Conservation (phyloP, 2,329 filamentous ascomycete species). For the Sporothrix globosa region DNA sequence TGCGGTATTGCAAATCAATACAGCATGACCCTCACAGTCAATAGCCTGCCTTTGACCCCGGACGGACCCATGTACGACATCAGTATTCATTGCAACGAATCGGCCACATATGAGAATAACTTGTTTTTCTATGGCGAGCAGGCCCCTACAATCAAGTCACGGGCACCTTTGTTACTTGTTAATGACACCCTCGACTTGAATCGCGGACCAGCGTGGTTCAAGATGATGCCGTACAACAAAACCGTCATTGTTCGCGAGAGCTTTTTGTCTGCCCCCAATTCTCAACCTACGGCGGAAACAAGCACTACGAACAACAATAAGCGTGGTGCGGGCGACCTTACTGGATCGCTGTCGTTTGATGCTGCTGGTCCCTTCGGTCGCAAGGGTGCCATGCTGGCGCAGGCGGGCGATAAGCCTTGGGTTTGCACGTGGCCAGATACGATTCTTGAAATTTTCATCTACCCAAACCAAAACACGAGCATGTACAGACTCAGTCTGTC, state of each 20-base stretch:
- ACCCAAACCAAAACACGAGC: constrained; percentile 56
- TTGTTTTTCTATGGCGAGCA: constrained; percentile 59
- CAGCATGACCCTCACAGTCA: constrained; percentile 47
- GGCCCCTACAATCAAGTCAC: constrained; percentile 50
- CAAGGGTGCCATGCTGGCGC: constrained; percentile 44
- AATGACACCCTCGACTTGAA: constrained; percentile 54
- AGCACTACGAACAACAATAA: constrained; percentile 37
- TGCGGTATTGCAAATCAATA: constrained; percentile 59
- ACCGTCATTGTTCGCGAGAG: constrained; percentile 57
- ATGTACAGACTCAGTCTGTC: constrained; percentile 36
- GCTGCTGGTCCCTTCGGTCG: constrained; percentile 42
- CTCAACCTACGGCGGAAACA: constrained; percentile 25
- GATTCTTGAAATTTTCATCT: constrained; percentile 60
- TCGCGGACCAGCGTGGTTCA: constrained; percentile 59
- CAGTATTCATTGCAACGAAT: constrained; percentile 47
- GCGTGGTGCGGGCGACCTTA: constrained; percentile 11
- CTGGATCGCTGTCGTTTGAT: constrained; percentile 10
- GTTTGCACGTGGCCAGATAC: constrained; percentile 62
- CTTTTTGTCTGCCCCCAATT: constrained; percentile 40
- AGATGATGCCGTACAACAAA: constrained; percentile 58
- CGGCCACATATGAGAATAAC: constrained; percentile 43
- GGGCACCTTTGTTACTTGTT: constrained; percentile 52
- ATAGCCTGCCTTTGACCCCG: constrained; percentile 39
- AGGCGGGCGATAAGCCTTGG: constrained; percentile 59
- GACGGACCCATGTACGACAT: constrained; percentile 47